Base-by-base conservation (phyloP, 176 grass and related monocot species). In the Paspalum notatum region DNA sequence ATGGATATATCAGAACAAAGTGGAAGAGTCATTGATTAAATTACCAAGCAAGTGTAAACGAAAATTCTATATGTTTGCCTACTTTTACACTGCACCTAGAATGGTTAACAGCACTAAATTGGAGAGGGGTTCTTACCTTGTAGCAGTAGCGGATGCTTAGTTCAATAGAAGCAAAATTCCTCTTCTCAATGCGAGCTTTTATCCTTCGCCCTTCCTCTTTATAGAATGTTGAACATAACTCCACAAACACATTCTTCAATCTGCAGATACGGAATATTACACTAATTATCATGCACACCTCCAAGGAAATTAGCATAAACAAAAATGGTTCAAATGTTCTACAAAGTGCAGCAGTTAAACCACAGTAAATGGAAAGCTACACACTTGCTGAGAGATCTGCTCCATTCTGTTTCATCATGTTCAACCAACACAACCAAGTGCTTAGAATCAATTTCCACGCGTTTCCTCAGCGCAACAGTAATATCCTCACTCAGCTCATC, bases 101-200 rank as follows among this genome's bases (percentile, higher is more conserved):
- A 66, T 73, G 26, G 69, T 55, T 77, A 74, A 50, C 57, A 80
- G 24, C 21, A n/a, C 40, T 44, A 78, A 7, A 82, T 49, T 82
- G 42, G 71, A 82, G 40, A 53, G 18, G 62, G 37, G 69, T 44
- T 48, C 78, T 89, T 86, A 80, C 96, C 89, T 99, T 95, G 61
- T 90, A 99, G 73, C 93, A 99, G 82, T 95, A 91, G 50, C 90
- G 92, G 39, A 99, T 91, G 82, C 90, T 95, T 71, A 99, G 82
- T 67, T 95, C 96, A 7, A 83, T 52, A 74, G 87, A 99, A 84
- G 82, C 84, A 78, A 94, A 95, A 62, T 75, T 90, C 59, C 84
- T 95, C 87, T 99, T 99, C 83, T 99, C 96, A 84, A 99, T 93
- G 63, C 86, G 87, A 78, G 81, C 59, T 76, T 90, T 95, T 85